Percentiles rank a stretch among this genome's conserved stretches.
phyloP scores from a whole-genome alignment of 176 grass and related monocot genomes.

The Musa acuminata region DNA sequence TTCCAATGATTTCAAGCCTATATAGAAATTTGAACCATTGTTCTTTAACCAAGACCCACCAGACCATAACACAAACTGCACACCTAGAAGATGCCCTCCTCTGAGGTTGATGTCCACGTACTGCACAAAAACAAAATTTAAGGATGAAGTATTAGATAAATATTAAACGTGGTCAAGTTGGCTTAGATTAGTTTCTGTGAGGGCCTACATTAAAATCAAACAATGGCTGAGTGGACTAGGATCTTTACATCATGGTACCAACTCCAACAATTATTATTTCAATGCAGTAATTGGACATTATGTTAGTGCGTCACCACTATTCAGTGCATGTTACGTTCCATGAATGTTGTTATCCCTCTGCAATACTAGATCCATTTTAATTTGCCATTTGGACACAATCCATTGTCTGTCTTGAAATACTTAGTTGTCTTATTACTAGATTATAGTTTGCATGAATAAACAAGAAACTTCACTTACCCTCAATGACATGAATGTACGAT shows the following conservation, averaged over 20 bases:
- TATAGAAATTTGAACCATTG: slow-evolving; percentile 17
- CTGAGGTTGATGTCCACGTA: slow-evolving; percentile 10
- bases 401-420: too few species aligned
- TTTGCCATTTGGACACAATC: not conserved
- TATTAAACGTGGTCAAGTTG: not conserved
- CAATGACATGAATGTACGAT: not conserved
- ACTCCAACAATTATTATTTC: too few species aligned
- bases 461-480: not conserved
- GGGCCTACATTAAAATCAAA: too few species aligned
- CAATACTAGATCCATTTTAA: not conserved
- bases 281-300: too few species aligned
- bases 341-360: not conserved
- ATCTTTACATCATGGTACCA: too few species aligned
- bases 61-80: slow-evolving; percentile 19
- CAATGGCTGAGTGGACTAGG: too few species aligned
- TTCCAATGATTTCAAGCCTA: slow-evolving; percentile 11
- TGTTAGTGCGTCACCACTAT: too few species aligned
- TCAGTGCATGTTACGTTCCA: too few species aligned
- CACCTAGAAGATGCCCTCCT: not conserved
- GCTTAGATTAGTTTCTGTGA: not conserved
- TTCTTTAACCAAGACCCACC: slow-evolving; percentile 19
- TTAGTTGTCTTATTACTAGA: too few species aligned
- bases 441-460: too few species aligned
- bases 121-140: not conserved
- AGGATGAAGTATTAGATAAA: not conserved